Evolutionary conservation across 768 basidiomycete species (phyloP), one percentile per base, ranked within the genome.

Genomic region (Mycena crocata): DNA sequence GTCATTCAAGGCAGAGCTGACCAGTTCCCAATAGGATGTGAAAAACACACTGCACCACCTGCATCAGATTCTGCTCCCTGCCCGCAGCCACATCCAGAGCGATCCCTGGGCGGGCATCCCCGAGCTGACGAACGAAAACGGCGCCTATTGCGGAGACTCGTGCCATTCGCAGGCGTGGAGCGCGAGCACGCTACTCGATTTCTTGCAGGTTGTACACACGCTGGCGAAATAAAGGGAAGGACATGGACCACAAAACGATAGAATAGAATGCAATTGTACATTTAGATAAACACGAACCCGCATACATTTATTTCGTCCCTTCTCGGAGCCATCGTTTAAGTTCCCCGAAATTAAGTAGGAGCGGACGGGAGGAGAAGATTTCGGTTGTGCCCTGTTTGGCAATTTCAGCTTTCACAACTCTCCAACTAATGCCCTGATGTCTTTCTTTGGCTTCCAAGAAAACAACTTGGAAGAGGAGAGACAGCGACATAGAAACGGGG

Each of bases 81-180:
- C 93, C 9, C 90, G 94, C 28, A 79, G 82, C 19, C 87, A 98
- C 75, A 91, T 99, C 67, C 83, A 87, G 69, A 84, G 81, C 37
- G 95, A 98, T 73, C 83, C 91, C 21, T 99, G 98, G 98, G 89
- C 92, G 57, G 98, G 98, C 28, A 80, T 99, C 26, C 98, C 98
- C 0, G 98, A 99, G 78, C 80, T 95, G 68, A 96, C 95, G 64
- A 96, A 97, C 77, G 87, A 87, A 75, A 86, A 95, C 67, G 97
- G 96, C 14, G 80, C 82, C 40, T 89, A 88, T 79, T 99, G 97
- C 75, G 77, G 78, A 56, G 96, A 99, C 78, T 95, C 95, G 49
- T 99, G 97, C 76, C 83, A 86, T 49, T 96, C 98, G 30, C 98
- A 99, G 76, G 98, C 97, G 5, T 99, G 97, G 98, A 95, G 94